A percentile compares a stretch with the other conserved stretches of the same genome.
Conservation (phyloP, 495 filamentous ascomycete species). For the Aspergillus indologenus region DNA sequence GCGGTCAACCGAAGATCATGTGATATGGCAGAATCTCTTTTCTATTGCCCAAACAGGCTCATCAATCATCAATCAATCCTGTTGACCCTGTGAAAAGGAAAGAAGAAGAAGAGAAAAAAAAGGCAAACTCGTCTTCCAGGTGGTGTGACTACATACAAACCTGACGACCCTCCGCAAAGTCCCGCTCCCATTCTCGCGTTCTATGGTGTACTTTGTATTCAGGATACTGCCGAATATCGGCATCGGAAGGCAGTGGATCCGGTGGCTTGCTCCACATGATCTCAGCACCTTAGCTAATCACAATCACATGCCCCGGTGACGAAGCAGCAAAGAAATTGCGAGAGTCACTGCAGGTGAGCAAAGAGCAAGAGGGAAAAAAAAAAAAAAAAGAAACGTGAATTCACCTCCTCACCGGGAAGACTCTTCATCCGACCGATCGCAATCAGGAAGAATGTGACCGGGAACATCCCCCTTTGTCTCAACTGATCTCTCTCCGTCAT, state of each 20-base stretch:
- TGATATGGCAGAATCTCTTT: neutral
- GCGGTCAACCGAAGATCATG: neutral
- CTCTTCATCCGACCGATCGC: neutral
- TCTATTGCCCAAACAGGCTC: neutral
- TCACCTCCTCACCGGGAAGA: neutral
- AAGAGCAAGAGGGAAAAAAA: neutral
- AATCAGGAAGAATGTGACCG: neutral
- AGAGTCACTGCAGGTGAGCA: neutral
- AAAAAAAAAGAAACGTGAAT: neutral
- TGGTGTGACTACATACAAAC: too few relatives aligned
- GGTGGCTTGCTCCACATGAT: neutral
- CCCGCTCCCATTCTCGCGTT: too few relatives aligned
- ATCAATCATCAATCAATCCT: neutral
- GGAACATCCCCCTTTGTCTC: neutral
- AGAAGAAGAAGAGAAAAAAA: neutral
- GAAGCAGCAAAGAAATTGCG: neutral
- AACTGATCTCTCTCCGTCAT: neutral
- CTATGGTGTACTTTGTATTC: neutral
- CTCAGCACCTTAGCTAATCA: neutral
- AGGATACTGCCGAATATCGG: neutral
- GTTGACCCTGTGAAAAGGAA: neutral
- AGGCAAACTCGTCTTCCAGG: too few relatives aligned
- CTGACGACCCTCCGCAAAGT: neutral
- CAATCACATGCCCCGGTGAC: neutral
- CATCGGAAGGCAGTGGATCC: neutral